Base-by-base conservation (phyloP, 2,329 filamentous ascomycete genomes). In the Coleophoma cylindrospora region DNA sequence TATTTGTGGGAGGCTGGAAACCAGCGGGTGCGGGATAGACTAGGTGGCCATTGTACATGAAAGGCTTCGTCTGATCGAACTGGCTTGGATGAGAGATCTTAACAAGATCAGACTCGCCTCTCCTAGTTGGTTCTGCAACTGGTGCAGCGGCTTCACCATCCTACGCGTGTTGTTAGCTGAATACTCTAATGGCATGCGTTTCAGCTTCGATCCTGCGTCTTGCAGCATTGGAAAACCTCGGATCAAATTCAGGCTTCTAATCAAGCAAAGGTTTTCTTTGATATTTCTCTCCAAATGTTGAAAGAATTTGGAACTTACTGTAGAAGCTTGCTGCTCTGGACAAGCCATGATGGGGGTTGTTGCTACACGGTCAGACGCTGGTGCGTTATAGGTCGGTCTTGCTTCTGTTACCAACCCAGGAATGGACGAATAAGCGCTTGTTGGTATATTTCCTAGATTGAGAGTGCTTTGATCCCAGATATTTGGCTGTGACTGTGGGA, bases 11-110 rank as follows among this genome's bases (percentile, higher is more conserved):
- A 47, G 56, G 56, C 15, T 61, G 58, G 34, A 60, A 56, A n/a
- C 56, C 56, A 40, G 51, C 56, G 11, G 55, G 53, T 41, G 61
- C 47, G 13, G 64, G 64, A 50, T 63, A 64, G 27, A 66, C 54
- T 33, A 64, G 19, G 34, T 67, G 61, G 14, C 64, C 64, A 47
- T 64, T 64, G 52, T 59, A 57, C 47, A 61, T 51, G 52, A 66
- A 67, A 40, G 65, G 65, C 48, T 61, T 64, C 8, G 55, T 61
- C 15, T 62, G 57, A 48, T 67, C 64, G 47, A 66, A 66, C 47
- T 66, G 64, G 38, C 47, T 55, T 34, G 64, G 64, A 14, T 58
- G 62, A 15, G 65, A 67, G 22, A 67, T 57, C 54, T 63, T 63
- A 47, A 67, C 59, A 27, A 49, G 50, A 14, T 63, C 56, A 22